Base-by-base conservation (phyloP, 805 yeast species). In the Candida sakaeoensis region DNA sequence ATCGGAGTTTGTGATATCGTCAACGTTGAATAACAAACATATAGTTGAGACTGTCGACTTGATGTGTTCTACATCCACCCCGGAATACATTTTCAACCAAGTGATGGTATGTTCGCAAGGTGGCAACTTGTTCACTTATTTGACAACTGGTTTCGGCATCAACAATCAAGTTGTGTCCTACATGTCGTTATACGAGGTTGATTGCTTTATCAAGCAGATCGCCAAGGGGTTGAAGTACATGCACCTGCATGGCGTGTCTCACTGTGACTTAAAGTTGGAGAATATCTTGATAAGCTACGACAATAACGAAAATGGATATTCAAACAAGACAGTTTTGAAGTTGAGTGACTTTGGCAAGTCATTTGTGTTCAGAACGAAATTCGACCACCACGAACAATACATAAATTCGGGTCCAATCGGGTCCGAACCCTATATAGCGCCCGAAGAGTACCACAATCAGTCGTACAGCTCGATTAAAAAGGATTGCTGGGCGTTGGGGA, bases 211-310 rank as follows among this genome's bases (percentile, higher is more conserved):
- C 68, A 89, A 89, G 55, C 97, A 90, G 58, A 74, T 88, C 25
- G 65, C 90, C 47, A 78, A 81, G 48, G 97, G 95, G 1, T 74
- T 90, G 22, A 74, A 80, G 21, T 88, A 85, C 60, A 81, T 91
- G 81, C 97, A 90, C 60, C 75, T 80, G 8, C 89, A 83, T 61
- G 97, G 97, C 24, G 91, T 90, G 22, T 91, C 96, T 0, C 97
- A 90, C 60, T 85, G 96, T 54, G 97, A 90, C 55, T 68, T 90
- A 45, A 90, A 90, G 61, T 89, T 95, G 9, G 97, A 90, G 54
- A 90, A 90, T 58, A 68, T 90, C 19, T 58, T 90, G 27, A 65
- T 90, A 33, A 32, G 33, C 18, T 43, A 43, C 36, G 26, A 12
- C 7, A 23, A n/a, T 21, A 26, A 34, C 16, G 12, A 14, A 9